A percentile compares a stretch with the other conserved stretches of the same genome.
phyloP scores from a whole-genome alignment of 305 asterid genomes.

The Fraxinus nigra region DNA sequence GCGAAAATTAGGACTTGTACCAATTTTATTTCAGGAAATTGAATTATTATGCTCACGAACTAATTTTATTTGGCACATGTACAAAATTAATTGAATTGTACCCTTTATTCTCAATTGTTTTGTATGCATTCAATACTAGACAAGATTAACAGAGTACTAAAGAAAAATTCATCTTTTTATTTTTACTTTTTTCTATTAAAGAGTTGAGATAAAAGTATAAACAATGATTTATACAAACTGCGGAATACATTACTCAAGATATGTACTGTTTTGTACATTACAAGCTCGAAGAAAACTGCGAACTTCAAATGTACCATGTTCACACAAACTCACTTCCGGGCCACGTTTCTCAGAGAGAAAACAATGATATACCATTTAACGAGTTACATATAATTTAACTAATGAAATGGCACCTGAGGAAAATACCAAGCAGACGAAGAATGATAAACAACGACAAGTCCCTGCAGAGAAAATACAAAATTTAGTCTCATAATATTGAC shows the following conservation, averaged over 20 bases:
- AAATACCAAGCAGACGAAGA: not conserved
- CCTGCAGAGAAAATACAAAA: not conserved
- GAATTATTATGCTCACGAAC: not conserved
- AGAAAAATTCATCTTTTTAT: not conserved
- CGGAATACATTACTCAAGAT: not conserved
- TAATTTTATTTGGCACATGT: not conserved
- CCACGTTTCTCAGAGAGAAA: not conserved
- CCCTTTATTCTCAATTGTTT: not conserved
- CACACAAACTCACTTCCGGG: not conserved
- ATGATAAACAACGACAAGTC: not conserved
- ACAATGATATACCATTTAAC: not conserved
- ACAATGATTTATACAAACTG: not conserved
- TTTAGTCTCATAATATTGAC: not conserved
- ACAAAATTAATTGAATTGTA: not conserved
- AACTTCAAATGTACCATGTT: not conserved
- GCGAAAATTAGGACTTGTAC: not conserved
- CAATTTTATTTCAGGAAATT: not conserved
- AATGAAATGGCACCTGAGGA: not conserved
- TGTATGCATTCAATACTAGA: not conserved
- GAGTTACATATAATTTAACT: not conserved
- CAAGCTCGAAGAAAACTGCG: not conserved
- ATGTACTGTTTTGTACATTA: constrained; percentile 1
- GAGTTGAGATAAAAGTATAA: not conserved
- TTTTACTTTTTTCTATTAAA: not conserved
- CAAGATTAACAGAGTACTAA: not conserved